Evolutionary conservation across 2,329 filamentous ascomycete species (phyloP).

Genomic region (Aspergillaceae sp.): DNA sequence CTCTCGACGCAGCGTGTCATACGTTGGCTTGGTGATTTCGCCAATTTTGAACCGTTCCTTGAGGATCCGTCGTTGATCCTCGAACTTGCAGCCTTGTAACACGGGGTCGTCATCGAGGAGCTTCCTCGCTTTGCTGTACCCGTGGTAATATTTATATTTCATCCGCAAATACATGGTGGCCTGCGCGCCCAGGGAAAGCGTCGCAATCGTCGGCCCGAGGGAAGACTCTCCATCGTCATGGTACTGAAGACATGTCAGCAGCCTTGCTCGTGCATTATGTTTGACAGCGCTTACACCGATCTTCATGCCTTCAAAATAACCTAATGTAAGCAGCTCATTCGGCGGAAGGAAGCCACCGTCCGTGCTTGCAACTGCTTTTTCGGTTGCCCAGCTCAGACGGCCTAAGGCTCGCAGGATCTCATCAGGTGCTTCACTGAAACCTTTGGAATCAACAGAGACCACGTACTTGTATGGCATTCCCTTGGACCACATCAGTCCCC

Average conservation of each 20-base stretch:
- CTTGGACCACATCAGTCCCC: slow-evolving; percentile 13
- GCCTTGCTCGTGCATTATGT: not conserved
- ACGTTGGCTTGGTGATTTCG: slow-evolving; percentile 12
- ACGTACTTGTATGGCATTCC: slow-evolving; percentile 55
- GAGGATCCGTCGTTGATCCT: slow-evolving; percentile 15
- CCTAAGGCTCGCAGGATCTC: slow-evolving; percentile 40
- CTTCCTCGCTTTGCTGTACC: slow-evolving; percentile 12
- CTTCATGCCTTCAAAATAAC: slow-evolving; percentile 48
- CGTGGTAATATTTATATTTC: slow-evolving; percentile 42
- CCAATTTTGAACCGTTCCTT: slow-evolving; percentile 12
- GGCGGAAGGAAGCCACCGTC: slow-evolving; percentile 31
- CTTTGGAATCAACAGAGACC: slow-evolving; percentile 38
- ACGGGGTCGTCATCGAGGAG: slow-evolving; percentile 22
- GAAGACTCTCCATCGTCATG: slow-evolving; percentile 52
- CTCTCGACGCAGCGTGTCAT: slow-evolving; percentile 16
- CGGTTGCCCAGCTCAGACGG: slow-evolving; percentile 47
- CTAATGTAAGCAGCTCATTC: slow-evolving; percentile 49
- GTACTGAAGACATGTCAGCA: slow-evolving; percentile 28
- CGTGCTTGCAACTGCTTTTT: slow-evolving; percentile 26
- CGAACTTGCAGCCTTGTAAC: slow-evolving; percentile 22
- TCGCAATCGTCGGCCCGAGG: slow-evolving; percentile 49
- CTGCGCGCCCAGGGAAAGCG: slow-evolving; percentile 45
- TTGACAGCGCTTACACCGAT: slow-evolving; percentile 36
- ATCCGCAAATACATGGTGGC: slow-evolving; percentile 48
- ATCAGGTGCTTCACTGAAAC: slow-evolving; percentile 34